These are phyloP conservation scores for Pelargonium australe DNA, from an alignment of 441 rosid species.

Conservation along the genomic window DNA sequence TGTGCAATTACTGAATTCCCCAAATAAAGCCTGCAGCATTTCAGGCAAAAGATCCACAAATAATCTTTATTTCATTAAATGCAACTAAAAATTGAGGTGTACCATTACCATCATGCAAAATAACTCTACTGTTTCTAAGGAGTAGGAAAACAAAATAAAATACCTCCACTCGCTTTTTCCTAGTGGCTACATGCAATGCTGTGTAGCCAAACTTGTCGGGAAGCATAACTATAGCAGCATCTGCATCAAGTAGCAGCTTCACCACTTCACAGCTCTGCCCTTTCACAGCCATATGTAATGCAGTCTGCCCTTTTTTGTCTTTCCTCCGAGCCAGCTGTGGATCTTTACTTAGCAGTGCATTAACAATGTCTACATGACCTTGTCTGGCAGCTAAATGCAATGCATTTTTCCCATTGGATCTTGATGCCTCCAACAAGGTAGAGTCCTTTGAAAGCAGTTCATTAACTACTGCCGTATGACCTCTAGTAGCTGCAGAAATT, in stretches of 20 bases:
- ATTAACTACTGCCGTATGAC: constrained; percentile 77
- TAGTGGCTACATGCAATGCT: constrained; percentile 87
- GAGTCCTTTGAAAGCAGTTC: constrained; percentile 74
- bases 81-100: not conserved
- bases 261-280: constrained; percentile 91
- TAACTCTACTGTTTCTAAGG: not conserved
- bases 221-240: constrained; percentile 92
- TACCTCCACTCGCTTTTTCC: constrained; percentile 91
- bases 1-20: not conserved
- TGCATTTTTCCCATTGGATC: constrained; percentile 83
- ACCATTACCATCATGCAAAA: not conserved
- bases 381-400: constrained; percentile 85
- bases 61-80: not conserved
- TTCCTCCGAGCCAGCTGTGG: constrained; percentile 80
- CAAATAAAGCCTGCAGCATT: not conserved
- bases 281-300: constrained; percentile 96
- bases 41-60: not conserved
- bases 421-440: constrained; percentile 65
- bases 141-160: constrained; percentile 6
- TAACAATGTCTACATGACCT: constrained; percentile 76
- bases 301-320: constrained; percentile 95
- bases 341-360: constrained; percentile 69
- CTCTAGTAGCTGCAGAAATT: constrained; percentile 82
- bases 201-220: constrained; percentile 90
- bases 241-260: constrained; percentile 72